Conservation (phyloP, 1,284 basidiomycete genomes). For the Athelia psychrophila region DNA sequence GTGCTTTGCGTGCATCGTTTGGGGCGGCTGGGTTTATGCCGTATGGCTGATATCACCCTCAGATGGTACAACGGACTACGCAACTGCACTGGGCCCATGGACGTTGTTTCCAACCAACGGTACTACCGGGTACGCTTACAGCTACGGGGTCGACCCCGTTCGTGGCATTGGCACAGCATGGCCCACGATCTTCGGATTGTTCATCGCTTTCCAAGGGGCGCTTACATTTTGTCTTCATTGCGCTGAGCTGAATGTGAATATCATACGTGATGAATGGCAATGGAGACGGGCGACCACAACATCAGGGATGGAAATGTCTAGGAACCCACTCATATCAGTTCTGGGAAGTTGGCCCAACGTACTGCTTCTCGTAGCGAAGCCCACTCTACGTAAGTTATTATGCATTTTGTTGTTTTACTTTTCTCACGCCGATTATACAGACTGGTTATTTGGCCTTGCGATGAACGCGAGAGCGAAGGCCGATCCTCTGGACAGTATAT, state of each 20-base stretch:
- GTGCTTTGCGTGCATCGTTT: constrained; percentile 13
- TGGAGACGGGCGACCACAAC: constrained; percentile 20
- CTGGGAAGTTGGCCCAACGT: constrained; percentile 10
- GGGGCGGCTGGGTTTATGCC: constrained; percentile 18
- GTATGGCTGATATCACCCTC: not conserved
- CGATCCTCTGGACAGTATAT: constrained; percentile 7
- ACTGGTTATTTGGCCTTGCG: constrained; percentile 31
- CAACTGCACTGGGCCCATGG: not conserved
- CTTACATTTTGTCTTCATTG: constrained; percentile 26
- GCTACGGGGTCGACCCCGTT: not conserved
- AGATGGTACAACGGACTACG: not conserved
- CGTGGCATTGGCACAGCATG: not conserved
- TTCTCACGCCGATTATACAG: constrained; percentile 12
- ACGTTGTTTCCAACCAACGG: not conserved
- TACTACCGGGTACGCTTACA: not conserved
- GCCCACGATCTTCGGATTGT: constrained; percentile 3
- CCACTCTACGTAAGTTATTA: not conserved
- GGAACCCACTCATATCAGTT: constrained; percentile 18
- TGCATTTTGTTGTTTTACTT: constrained; percentile 10
- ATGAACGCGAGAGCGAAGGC: constrained; percentile 12
- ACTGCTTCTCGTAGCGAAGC: not conserved
- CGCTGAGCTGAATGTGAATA: constrained; percentile 24
- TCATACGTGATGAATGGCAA: constrained; percentile 21
- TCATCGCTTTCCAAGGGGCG: constrained; percentile 22
- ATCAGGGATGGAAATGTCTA: constrained; percentile 11